Base-by-base conservation (phyloP, 306 rosid genomes). In the Cicer bijugum region DNA sequence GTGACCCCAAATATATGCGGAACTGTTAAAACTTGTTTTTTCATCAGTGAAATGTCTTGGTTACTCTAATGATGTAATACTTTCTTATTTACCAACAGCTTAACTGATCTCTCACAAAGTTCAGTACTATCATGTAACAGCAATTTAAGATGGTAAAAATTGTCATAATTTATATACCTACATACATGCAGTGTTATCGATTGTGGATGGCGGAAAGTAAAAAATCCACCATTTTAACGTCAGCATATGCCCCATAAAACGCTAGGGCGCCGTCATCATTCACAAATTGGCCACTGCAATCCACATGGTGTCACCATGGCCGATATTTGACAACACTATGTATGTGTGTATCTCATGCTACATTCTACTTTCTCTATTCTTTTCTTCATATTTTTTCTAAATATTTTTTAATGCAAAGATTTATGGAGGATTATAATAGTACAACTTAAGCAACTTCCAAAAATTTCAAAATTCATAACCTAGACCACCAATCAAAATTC, bases 101-200 rank as follows among this genome's bases (percentile, higher is more conserved):
- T 44, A 14, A 1, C 14, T 7, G 23, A 62, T 12, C 71, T 9
- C 38, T 4, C 28, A 1, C 1, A 75, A 75, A 39, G 7, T 42
- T 28, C 48, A 75, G 67, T 43, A 53, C 40, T 9, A 67, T 14
- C 48, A 48, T n/a, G 20, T 65, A 65, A n/a, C 46, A 53, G 17
- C 80, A 75, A 39, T 53, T 65, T 53, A 8, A 64, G 57, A 9
- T 65, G 56, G 56, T 50, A 14, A 37, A 61, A 7, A 1, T 62
- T 19, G 39, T 47, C 6, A 15, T 50, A 50, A 50, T 50, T 50
- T 48, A 48, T 48, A 1, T 5, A 46, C 1, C 6, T 19, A 14
- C 9, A 50, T 50, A 14, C 20, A 46, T 46, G 12, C 15, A 46
- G 35, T 28, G 35, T 28, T 28, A 28, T 28, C 35, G 5, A 28